phyloP scores from a whole-genome alignment of 1,284 basidiomycete species.

The Naganishia sp. region DNA sequence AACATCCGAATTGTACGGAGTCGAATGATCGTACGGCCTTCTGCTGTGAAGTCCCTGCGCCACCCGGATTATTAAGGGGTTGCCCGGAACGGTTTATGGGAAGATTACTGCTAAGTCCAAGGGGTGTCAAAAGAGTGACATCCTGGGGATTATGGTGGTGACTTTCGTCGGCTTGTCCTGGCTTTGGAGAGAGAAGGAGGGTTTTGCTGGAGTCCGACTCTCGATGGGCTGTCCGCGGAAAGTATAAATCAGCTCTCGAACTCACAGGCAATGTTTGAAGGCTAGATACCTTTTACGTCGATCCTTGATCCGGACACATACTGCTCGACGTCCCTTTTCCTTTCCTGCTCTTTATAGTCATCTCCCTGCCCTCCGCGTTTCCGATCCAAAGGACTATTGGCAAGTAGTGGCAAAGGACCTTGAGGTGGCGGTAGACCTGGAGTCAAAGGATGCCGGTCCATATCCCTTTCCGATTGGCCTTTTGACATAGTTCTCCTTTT shows the following conservation, averaged over 20 bases:
- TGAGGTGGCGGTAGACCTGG: constrained; percentile 7
- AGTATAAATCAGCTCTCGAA: no score
- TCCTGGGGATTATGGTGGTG: no score
- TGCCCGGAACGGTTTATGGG: neutral
- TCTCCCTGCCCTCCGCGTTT: neutral
- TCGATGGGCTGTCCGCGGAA: no score
- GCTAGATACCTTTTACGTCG: neutral
- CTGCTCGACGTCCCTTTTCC: no score
- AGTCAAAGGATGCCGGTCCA: neutral
- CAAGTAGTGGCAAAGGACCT: constrained; percentile 12
- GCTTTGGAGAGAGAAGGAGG: no score
- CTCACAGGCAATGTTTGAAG: no score
- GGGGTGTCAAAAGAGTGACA: neutral
- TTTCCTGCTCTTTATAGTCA: neutral
- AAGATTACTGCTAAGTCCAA: neutral
- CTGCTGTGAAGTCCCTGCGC: neutral
- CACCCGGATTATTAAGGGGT: constrained; percentile 13
- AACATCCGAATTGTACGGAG: neutral
- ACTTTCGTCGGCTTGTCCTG: neutral
- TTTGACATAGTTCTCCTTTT: constrained; percentile 15
- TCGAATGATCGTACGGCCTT: neutral
- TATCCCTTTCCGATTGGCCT: constrained; percentile 9
- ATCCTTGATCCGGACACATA: neutral
- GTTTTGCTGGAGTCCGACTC: no score
- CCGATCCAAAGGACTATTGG: no score